Evolutionary conservation across 2,329 filamentous ascomycete genomes (phyloP).

Genomic region (Beauveria varroae): DNA sequence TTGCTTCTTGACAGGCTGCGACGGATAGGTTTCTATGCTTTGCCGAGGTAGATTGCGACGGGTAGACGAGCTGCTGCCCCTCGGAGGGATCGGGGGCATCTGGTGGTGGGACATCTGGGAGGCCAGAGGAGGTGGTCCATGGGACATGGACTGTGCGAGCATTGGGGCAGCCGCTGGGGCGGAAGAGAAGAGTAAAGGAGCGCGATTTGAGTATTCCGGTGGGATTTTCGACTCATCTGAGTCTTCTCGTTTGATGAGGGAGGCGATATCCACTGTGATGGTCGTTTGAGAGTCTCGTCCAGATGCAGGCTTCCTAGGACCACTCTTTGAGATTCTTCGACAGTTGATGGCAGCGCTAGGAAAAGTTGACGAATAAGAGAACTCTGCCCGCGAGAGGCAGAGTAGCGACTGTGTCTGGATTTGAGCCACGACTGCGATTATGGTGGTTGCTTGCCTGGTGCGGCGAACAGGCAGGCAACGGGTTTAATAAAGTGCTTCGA

Average conservation of each 20-base stretch:
- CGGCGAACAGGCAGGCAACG: conserved; percentile 10
- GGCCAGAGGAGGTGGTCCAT: conserved; percentile 9
- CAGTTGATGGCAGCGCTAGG: conserved; percentile 7
- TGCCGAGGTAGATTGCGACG: conserved; percentile 10
- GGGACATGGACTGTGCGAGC: conserved; percentile 6
- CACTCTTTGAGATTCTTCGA: background rate
- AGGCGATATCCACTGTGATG: conserved; percentile 90
- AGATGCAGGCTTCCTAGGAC: conserved; percentile 17
- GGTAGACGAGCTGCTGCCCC: background rate
- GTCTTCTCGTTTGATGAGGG: conserved; percentile 70
- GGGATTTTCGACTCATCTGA: conserved; percentile 55
- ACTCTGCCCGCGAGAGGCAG: conserved; percentile 35
- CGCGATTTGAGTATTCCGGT: conserved; percentile 1
- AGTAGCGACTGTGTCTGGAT: conserved; percentile 33
- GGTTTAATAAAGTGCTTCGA: background rate
- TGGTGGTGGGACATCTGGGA: conserved; percentile 6
- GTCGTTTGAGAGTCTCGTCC: conserved; percentile 19
- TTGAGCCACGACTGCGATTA: conserved; percentile 34
- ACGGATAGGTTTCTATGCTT: conserved; percentile 46
- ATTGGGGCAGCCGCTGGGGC: conserved; percentile 15
- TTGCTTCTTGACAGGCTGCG: conserved; percentile 82
- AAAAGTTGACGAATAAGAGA: conserved; percentile 18
- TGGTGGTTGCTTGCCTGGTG: conserved; percentile 9
- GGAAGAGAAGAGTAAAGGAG: conserved; percentile 26
- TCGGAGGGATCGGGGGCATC: background rate